Base-by-base conservation (phyloP, 371 early-diverging fungal genomes). In the Gilbertella persicaria region DNA sequence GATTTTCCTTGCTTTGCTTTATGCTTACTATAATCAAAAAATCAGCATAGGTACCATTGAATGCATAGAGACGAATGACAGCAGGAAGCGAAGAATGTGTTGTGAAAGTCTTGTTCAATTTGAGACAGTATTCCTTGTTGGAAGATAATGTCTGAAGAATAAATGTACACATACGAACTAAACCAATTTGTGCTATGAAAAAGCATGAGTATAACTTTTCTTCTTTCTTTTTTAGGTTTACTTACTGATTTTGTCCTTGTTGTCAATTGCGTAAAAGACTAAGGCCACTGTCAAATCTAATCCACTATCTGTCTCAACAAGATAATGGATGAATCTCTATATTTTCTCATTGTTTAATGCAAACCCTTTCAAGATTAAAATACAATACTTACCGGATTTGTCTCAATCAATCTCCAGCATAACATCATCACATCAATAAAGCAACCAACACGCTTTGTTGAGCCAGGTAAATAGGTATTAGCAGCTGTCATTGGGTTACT, bases 71-170 rank as follows among this genome's bases (percentile, higher is more conserved):
- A 25, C 86, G 81, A 56, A 87, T 82, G 40, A 57, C 71, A 12
- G 79, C 72, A 10, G 89, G 87, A 13, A 88, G 66, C 2, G 85
- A 77, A 0, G 87, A 70, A 50, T 87, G 83, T 17, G 74, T 73
- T 17, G 87, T 84, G 54, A 93, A 94, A 7, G 80, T 57, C 45
- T 80, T 82, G 67, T 93, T 94, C 26, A 95, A 72, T 46, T 83
- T 87, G 14, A 82, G 75, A 9, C 88, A 88, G 64, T 89, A 94
- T 4, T 75, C 67, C 19, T 88, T 83, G 49, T 90, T 89, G 35
- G 90, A 88, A 0, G 93, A 92, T 23, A 95, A 63, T 6, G 87
- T 83, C 59, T 94, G 96, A 23, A 95, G 75, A 37, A 93, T 79
- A 61, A 86, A 93, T 21, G 86, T 85, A 36, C 89, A 87, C 79